These are phyloP conservation scores for Paramecium sonneborni DNA, from an alignment of 73 alveolate species.

Conservation along the genomic window DNA sequence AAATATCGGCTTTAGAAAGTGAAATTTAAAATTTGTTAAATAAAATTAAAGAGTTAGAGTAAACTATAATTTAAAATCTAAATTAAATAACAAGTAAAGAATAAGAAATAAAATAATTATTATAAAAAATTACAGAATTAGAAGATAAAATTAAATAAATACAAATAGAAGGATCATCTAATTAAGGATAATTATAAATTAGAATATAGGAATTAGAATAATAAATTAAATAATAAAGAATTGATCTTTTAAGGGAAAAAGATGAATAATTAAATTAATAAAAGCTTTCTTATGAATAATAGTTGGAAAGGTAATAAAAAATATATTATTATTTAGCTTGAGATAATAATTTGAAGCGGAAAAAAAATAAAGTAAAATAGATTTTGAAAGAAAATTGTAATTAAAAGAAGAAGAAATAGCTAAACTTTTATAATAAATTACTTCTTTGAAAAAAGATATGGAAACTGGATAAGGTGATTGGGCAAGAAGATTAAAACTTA, in stretches of 20 bases:
- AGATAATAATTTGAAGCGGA: not conserved
- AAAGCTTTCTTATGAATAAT: not conserved
- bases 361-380: not conserved
- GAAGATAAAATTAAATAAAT: not conserved
- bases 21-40: constrained; percentile 2
- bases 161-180: constrained; percentile 22
- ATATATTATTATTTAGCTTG: not conserved
- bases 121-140: constrained; percentile 4
- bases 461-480: constrained; percentile 10
- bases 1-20: not conserved
- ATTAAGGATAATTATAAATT: not conserved
- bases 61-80: not conserved
- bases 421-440: not conserved
- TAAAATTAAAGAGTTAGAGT: constrained; percentile 24
- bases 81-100: constrained; percentile 28
- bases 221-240: constrained; percentile 31
- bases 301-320: not conserved
- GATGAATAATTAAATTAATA: not conserved
- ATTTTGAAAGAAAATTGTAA: constrained; percentile 21
- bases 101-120: not conserved
- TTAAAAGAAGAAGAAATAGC: not conserved
- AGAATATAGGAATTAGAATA: constrained; percentile 58
- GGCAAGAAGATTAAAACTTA: not conserved
- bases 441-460: not conserved
- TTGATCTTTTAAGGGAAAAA: not conserved